Evolutionary conservation across 257 asterid species (phyloP), one percentile per base, ranked within the genome.

Genomic region (Nemophila menziesii): DNA sequence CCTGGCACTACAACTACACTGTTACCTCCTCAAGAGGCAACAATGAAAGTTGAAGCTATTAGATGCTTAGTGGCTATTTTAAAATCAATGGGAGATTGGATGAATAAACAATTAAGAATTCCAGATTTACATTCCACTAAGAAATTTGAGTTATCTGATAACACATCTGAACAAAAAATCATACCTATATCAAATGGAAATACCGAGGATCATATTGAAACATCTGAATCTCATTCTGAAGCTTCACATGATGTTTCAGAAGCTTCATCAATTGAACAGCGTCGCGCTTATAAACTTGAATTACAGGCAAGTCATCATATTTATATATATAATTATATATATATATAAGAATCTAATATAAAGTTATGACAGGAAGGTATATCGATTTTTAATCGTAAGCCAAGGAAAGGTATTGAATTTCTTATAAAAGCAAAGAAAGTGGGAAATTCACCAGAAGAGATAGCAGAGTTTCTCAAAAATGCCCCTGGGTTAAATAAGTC

Each of bases 41-140:
- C 46, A 22, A 41, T 41, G 46, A 41, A 41, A 14, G 9, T 81
- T 60, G 94, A 85, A 73, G 92, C 99, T 49, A 85, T 79, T 94
- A 75, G 69, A 66, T 90, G 99, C 70, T 73, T 90, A 55, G 92
- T 90, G 48, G 71, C 83, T 58, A 61, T 86, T 44, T 72, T 90
- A 69, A 85, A 68, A 66, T 74, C 89, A 61, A 81, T 90, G 99
- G 96, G 99, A 52, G 87, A 79, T 52, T 90, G 99, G 99, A 90
- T 85, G 96, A 79, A 90, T 76, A 90, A 75, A 47, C 99, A 85
- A 67, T 46, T 85, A 66, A 79, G 82, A 43, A 77, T 90, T 75
- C 94, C 94, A 54, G 99, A 79, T 71, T 62, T 72, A 60, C 80
- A 65, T 59, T 65, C 89, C 36, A 48, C 72, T 11, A 82, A 67